These are phyloP conservation scores for Datura wrightii DNA, from an alignment of 257 asterid genomes.

Conservation along the genomic window DNA sequence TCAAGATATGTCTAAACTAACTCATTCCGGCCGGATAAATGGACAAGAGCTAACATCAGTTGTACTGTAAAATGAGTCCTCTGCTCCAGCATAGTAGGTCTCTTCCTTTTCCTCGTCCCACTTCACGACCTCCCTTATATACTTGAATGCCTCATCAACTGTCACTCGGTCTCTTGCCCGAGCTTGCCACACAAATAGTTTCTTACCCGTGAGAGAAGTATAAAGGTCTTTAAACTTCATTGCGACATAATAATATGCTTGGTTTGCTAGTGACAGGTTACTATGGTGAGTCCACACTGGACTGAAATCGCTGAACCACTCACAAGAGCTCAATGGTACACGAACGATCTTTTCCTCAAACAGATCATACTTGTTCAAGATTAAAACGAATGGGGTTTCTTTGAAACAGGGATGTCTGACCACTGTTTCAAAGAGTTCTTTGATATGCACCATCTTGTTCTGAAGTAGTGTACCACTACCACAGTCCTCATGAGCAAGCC, in stretches of 20 bases:
- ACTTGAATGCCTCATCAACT: constrained; percentile 39
- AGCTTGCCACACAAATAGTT: constrained; percentile 38
- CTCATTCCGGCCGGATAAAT: constrained; percentile 19
- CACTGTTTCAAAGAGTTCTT: constrained; percentile 37
- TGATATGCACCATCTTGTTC: constrained; percentile 40
- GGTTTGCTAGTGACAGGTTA: constrained; percentile 34
- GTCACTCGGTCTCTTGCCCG: constrained; percentile 33
- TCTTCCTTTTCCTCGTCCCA: constrained; percentile 40
- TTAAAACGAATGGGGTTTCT: constrained; percentile 33
- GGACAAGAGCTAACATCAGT: constrained; percentile 34
- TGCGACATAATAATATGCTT: constrained; percentile 36
- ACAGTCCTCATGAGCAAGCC: background rate
- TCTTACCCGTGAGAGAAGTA: constrained; percentile 32
- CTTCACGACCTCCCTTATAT: constrained; percentile 33
- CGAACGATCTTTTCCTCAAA: constrained; percentile 28
- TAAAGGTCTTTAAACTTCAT: constrained; percentile 37
- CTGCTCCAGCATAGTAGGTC: constrained; percentile 30
- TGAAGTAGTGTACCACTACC: constrained; percentile 24
- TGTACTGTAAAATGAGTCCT: constrained; percentile 38
- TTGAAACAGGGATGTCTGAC: constrained; percentile 42
- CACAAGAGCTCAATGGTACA: constrained; percentile 19
- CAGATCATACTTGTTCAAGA: constrained; percentile 45
- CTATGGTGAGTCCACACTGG: constrained; percentile 23
- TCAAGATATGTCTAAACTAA: background rate
- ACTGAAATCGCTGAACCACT: constrained; percentile 36